Percentiles rank a stretch among this genome's conserved stretches.
Conservation (phyloP, 2,329 filamentous ascomycete genomes). For the Aspergillus fijiensis region DNA sequence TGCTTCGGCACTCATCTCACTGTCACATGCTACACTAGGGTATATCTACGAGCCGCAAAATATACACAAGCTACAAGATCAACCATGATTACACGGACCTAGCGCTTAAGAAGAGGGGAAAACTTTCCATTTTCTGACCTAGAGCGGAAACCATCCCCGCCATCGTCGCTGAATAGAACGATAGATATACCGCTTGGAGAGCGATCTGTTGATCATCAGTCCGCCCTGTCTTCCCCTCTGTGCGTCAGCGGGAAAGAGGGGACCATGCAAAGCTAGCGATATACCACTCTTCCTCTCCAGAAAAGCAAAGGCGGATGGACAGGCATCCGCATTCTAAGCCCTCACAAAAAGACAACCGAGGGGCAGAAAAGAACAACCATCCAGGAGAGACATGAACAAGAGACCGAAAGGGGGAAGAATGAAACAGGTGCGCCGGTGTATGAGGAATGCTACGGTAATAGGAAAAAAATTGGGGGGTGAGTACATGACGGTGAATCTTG, state of each 20-base stretch:
- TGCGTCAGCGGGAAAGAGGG: background rate
- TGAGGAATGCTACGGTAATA: constrained; percentile 38
- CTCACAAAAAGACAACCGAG: constrained; percentile 7
- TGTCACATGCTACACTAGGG: too few relatives aligned
- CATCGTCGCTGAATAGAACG: background rate
- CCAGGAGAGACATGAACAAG: constrained; percentile 16
- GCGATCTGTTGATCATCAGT: background rate
- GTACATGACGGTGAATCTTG: constrained; percentile 52
- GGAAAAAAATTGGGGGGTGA: constrained; percentile 28
- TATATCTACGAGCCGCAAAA: too few relatives aligned
- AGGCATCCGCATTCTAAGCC: constrained; percentile 1
- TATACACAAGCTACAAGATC: too few relatives aligned
- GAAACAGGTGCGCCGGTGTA: constrained; percentile 38
- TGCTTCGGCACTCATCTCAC: too few relatives aligned
- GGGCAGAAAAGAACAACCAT: constrained; percentile 15
- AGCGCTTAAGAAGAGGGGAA: background rate
- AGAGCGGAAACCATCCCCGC: background rate
- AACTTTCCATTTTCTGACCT: background rate
- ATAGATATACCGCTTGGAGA: background rate
- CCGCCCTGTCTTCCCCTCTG: background rate
- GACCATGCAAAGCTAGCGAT: background rate
- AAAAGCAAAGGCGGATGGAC: background rate
- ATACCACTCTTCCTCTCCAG: background rate
- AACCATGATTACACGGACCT: background rate
- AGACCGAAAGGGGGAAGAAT: constrained; percentile 19